Percentiles rank a stretch among this genome's conserved stretches.
These are phyloP conservation scores for Narthecium ossifragum DNA, from an alignment of 106 monocot genomes.

Conservation along the genomic window DNA sequence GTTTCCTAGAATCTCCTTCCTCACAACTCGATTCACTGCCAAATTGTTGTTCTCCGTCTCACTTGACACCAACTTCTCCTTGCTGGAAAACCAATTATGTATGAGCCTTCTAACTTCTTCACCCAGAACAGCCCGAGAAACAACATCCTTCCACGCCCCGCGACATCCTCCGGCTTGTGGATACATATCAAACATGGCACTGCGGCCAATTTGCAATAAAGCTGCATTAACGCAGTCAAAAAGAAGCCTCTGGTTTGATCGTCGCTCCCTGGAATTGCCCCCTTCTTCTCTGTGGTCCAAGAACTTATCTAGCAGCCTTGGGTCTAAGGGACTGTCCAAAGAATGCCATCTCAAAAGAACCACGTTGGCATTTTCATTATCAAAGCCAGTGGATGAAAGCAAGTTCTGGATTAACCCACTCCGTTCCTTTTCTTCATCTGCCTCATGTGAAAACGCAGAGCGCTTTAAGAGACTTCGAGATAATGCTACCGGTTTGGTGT, in stretches of 20 bases:
- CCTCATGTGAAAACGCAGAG: constrained; percentile 11
- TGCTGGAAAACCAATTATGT: constrained; percentile 33
- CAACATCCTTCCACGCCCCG: constrained; percentile 1
- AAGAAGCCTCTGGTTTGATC: constrained; percentile 69
- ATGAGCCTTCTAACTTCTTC: constrained; percentile 39
- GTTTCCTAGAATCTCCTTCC: constrained; percentile 27
- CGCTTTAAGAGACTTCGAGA: constrained; percentile 12
- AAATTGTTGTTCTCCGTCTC: constrained; percentile 17
- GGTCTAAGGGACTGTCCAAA: constrained; percentile 57
- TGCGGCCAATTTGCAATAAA: constrained; percentile 36
- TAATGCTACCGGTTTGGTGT: constrained; percentile 12
- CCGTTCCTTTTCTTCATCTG: constrained; percentile 35
- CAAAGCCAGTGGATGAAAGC: constrained; percentile 52
- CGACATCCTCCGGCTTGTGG: constrained; percentile 15
- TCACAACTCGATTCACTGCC: constrained; percentile 28
- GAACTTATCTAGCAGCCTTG: constrained; percentile 46
- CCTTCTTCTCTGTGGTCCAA: constrained; percentile 51
- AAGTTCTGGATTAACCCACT: constrained; percentile 47
- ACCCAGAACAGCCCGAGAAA: constrained; percentile 6
- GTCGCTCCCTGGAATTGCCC: constrained; percentile 44
- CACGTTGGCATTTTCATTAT: constrained; percentile 16
- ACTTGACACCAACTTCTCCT: background rate
- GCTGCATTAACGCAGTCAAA: constrained; percentile 78
- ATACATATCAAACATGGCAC: constrained; percentile 11
- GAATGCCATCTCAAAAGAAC: constrained; percentile 51